Conservation (phyloP, 2,329 filamentous ascomycete species). For the Ophiostoma montium region DNA sequence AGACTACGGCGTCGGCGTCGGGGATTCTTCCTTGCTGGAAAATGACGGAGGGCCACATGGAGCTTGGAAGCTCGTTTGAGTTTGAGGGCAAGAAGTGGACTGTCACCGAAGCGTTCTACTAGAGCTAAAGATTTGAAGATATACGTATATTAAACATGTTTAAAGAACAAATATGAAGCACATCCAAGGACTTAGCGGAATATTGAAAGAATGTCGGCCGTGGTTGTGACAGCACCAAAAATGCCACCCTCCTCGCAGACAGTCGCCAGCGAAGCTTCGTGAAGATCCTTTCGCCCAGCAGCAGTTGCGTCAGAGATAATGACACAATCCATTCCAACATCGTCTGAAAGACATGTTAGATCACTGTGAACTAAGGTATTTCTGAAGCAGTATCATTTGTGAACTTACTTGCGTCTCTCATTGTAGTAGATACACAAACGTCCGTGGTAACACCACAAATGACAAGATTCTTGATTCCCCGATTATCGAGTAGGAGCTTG, state of each 20-base stretch:
- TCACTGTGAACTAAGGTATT: too few species aligned
- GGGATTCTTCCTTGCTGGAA: not conserved
- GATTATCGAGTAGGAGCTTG: conserved; percentile 6
- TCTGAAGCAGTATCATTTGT: too few species aligned
- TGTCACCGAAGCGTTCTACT: not conserved
- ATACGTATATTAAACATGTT: too few species aligned
- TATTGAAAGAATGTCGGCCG: not conserved
- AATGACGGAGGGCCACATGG: not conserved
- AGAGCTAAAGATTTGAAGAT: too few species aligned
- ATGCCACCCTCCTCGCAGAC: conserved; percentile 10
- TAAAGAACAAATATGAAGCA: too few species aligned
- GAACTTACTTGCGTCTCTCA: conserved; percentile 9
- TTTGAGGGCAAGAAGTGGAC: not conserved
- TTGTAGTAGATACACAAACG: conserved; percentile 6
- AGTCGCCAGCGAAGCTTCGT: conserved; percentile 5
- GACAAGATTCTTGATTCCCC: conserved; percentile 5
- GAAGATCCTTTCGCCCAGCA: conserved; percentile 3
- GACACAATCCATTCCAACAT: conserved; percentile 9
- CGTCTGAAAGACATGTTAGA: conserved; percentile 1
- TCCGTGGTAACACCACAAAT: conserved; percentile 10
- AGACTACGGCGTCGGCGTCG: too few species aligned
- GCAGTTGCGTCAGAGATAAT: conserved; percentile 8
- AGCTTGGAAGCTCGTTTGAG: not conserved
- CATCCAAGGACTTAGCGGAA: too few species aligned
- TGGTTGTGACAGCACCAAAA: conserved; percentile 9